Evolutionary conservation across 495 filamentous ascomycete species (phyloP).

Genomic region (Paragyromitra xinjiangensis): DNA sequence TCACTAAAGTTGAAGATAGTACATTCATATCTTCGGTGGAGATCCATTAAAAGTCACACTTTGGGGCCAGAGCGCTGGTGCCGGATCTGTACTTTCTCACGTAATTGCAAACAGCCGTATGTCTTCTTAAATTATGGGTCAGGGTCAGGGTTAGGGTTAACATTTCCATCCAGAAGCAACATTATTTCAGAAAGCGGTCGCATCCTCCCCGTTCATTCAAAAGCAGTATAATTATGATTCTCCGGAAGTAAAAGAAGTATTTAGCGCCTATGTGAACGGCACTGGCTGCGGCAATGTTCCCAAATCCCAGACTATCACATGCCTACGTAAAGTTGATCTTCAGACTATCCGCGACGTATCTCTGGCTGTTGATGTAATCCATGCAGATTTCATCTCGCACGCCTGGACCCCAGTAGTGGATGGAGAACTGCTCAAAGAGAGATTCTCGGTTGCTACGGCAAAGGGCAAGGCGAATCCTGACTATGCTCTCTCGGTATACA

Average conservation of each 20-base stretch:
- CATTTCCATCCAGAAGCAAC: background rate
- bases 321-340: conserved; percentile 62
- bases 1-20: conserved; percentile 60
- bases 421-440: conserved; percentile 60
- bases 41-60: conserved; percentile 63
- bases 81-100: conserved; percentile 63
- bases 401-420: conserved; percentile 66
- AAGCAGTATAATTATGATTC: conserved; percentile 63
- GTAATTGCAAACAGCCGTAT: conserved; percentile 62
- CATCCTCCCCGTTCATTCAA: conserved; percentile 64
- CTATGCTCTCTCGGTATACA: conserved; percentile 61
- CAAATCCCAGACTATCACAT: conserved; percentile 58
- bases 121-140: background rate
- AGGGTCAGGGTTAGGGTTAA: background rate
- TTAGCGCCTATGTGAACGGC: conserved; percentile 58
- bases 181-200: conserved; percentile 62
- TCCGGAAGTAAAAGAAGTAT: conserved; percentile 61
- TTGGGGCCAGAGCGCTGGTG: conserved; percentile 65
- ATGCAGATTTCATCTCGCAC: conserved; percentile 61
- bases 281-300: conserved; percentile 58
- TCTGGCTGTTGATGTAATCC: conserved; percentile 58
- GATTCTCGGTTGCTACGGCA: conserved; percentile 59
- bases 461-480: conserved; percentile 59
- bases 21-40: conserved; percentile 63
- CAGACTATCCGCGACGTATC: conserved; percentile 62